These are phyloP conservation scores for Penicillium freii DNA, from an alignment of 2,329 filamentous ascomycete species.

Conservation along the genomic window DNA sequence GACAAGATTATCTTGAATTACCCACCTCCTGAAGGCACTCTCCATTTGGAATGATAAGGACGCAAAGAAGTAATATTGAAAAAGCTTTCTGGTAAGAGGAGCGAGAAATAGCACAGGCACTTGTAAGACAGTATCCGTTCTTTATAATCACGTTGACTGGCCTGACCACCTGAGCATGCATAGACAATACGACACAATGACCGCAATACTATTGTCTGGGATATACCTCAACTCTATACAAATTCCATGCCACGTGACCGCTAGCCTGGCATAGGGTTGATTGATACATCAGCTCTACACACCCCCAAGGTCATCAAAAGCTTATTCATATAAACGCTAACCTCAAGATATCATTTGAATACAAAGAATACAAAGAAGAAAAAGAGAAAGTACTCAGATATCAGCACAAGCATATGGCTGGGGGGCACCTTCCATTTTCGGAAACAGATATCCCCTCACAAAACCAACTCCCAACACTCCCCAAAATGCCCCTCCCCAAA, in stretches of 20 bases:
- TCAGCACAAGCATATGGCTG: no score
- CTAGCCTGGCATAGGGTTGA: neutral
- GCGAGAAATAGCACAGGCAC: no score
- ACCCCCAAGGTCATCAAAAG: neutral
- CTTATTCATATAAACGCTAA: neutral
- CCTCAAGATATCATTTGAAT: neutral
- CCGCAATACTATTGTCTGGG: neutral
- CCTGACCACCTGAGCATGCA: no score
- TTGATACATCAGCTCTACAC: neutral
- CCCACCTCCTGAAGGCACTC: neutral
- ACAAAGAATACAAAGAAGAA: no score
- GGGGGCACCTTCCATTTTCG: neutral
- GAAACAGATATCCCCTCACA: neutral
- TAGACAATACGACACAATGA: no score
- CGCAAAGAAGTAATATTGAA: neutral
- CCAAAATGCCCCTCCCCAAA: constrained; percentile 17
- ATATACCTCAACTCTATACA: neutral
- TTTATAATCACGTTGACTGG: no score
- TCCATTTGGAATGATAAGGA: neutral
- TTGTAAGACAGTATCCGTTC: no score
- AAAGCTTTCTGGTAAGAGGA: neutral
- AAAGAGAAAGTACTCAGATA: neutral
- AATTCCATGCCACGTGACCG: neutral
- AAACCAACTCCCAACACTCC: constrained; percentile 20
- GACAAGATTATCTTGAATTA: neutral